Evolutionary conservation across 1,284 basidiomycete species (phyloP), one percentile per base, ranked within the genome.

Genomic region (Lentinula novae-zelandiae): DNA sequence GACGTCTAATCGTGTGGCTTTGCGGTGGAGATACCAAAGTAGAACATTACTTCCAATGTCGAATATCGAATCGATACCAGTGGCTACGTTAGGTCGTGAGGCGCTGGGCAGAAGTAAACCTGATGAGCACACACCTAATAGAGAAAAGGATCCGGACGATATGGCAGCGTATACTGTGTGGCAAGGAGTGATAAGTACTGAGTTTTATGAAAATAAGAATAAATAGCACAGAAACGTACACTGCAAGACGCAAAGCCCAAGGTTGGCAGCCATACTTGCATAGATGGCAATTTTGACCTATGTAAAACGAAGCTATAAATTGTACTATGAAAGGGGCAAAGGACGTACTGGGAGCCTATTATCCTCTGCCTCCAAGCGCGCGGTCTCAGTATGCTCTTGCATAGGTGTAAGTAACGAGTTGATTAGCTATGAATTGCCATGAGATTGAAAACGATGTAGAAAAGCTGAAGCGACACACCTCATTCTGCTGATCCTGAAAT

Each of bases 41-140:
- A 97, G 78, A 42, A 96, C 72, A 69, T 97, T 98, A 65, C 94
- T 95, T 57, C 92, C 89, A 52, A 95, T 85, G 70, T 98, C 96
- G 70, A 97, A 96, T 17, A 93, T 84, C 13, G 93, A 88, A 72
- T 97, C 95, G 67, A 96, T 89, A 27, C 85, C 90, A 1, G 93
- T 96, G 22, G 95, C 94, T 61, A 98, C 85, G 55, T 98, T 81
- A 7, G 95, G 31, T 5, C 10, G 20, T 36, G 10, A 54, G 7
- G 42, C 27, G 9, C 31, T 33, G 22, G 1, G 49, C 49, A n/a
- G 17, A 34, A 3, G 7, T 6, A 34, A 10, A 51, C 27, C 27
- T 33, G 31, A 34, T 31, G 33, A 3, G 22, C 22, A 46, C 44
- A 46, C 38, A 54, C 53, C 53, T 12, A 54, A 39, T 27, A 54